These are phyloP conservation scores for Coemansia sp. DNA, from an alignment of 192 early-diverging fungal genomes.

Conservation along the genomic window DNA sequence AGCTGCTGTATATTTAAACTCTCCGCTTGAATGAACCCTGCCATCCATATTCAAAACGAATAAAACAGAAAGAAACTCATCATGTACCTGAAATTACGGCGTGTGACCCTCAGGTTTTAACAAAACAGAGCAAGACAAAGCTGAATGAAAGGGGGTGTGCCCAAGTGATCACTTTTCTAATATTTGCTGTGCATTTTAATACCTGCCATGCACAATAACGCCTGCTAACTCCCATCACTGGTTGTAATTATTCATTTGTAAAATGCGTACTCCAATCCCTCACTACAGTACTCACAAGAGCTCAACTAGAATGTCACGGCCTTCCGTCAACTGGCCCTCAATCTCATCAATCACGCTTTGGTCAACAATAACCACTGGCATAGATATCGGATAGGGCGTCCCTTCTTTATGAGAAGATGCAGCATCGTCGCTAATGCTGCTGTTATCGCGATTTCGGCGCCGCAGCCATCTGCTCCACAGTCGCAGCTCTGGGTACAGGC, in stretches of 20 bases:
- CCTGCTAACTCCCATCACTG: neutral
- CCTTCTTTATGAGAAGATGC: neutral
- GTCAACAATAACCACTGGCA: conserved; percentile 46
- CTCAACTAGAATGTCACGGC: conserved; percentile 29
- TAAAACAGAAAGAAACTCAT: neutral
- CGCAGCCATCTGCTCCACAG: conserved; percentile 7
- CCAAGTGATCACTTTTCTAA: conserved; percentile 20
- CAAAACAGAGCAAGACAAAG: conserved; percentile 4
- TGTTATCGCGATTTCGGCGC: neutral
- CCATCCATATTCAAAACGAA: neutral
- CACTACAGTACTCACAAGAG: conserved; percentile 10
- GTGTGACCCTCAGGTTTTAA: conserved; percentile 2
- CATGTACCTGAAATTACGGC: neutral
- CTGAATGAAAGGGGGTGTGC: neutral
- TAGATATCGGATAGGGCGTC: conserved; percentile 4
- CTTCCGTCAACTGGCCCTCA: conserved; percentile 33
- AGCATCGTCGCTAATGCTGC: neutral
- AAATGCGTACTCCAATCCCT: conserved; percentile 5
- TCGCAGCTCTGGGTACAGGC: neutral
- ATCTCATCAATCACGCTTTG: conserved; percentile 28
- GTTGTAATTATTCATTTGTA: neutral
- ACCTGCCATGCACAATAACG: conserved; percentile 3
- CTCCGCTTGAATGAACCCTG: neutral
- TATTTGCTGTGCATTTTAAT: conserved; percentile 11
- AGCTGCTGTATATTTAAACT: neutral